Conservation (phyloP, 2,329 filamentous ascomycete genomes). For the Penicillium rolfsii region DNA sequence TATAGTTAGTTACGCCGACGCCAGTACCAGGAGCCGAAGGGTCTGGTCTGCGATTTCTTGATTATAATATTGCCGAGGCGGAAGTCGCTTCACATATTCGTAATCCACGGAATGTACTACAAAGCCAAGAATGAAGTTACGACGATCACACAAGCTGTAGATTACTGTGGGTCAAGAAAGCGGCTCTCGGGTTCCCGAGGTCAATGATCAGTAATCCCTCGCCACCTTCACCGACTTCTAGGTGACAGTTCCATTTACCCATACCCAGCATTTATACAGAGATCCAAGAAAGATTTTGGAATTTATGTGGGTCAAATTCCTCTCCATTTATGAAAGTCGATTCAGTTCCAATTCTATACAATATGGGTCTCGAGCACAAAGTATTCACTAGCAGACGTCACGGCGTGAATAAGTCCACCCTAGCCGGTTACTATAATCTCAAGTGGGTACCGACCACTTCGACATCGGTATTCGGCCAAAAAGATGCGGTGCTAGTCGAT, state of each 20-base stretch:
- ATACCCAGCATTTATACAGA: not conserved
- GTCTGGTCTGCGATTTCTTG: not conserved
- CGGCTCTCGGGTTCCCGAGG: not conserved
- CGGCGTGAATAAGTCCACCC: constrained; percentile 5
- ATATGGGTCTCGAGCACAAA: constrained; percentile 15
- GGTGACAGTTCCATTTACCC: not conserved
- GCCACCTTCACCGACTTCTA: not conserved
- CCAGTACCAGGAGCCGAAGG: not conserved
- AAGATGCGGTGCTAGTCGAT: constrained; percentile 1
- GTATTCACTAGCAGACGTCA: constrained; percentile 11
- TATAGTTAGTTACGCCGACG: not conserved
- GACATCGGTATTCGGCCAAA: not conserved
- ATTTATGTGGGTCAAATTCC: not conserved
- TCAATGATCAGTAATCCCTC: not conserved
- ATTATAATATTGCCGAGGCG: not conserved
- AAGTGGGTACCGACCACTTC: not conserved
- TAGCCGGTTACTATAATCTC: constrained; percentile 3
- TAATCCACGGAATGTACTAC: not conserved
- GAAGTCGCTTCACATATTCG: not conserved
- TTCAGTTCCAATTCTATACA: not conserved
- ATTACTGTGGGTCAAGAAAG: not conserved
- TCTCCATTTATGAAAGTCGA: not conserved
- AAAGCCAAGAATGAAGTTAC: not conserved
- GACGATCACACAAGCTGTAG: not conserved
- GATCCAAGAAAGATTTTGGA: not conserved